Base-by-base conservation (phyloP, 164 flowering plant species). In the Brasenia schreberi region DNA sequence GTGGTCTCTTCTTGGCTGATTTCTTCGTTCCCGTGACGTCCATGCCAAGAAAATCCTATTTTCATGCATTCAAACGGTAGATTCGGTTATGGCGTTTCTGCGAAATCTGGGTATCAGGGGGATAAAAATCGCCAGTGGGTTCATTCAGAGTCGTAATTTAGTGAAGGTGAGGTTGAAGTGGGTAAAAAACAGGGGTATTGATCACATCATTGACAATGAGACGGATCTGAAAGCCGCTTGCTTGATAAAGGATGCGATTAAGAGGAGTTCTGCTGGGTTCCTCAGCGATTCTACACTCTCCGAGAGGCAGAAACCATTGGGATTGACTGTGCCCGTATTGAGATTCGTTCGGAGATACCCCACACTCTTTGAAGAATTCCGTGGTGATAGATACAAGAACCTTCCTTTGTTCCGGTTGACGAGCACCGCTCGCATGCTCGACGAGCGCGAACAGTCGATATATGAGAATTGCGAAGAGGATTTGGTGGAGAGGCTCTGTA, bases 211-310 rank as follows among this genome's bases (percentile, higher is more conserved):
- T 77, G 96, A 92, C 77, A 78, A 43, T 60, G 97, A 89, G 64
- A 95, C 94, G 19, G 97, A 92, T 71, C 81, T 95, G 64, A 95
- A 95, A 72, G 99, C 99, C 11, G 96, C 88, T 2, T 86, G 78
- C 69, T 85, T 95, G n/a, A 85, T 95, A 73, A 95, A 95, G 76
- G 90, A 92, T 69, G 93, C 96, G 43, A 90, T 95, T 64, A 78
- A 82, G 61, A 82, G 96, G 62, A 82, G 96, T 44, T 69, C 96
- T 19, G 79, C 89, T 7, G 88, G 85, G 5, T 88, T 80, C 76
- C 75, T 95, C 68, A 83, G 96, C 33, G 70, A 89, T 19, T 79
- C 77, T 59, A 70, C 87, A 19, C 69, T 95, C 69, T 65, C 87
- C 42, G 86, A 82, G 19, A 82, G 88, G 83, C 96, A 87, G 45